Evolutionary conservation across 257 asterid genomes (phyloP), one percentile per base, ranked within the genome.

Genomic region (Henckelia pumila): DNA sequence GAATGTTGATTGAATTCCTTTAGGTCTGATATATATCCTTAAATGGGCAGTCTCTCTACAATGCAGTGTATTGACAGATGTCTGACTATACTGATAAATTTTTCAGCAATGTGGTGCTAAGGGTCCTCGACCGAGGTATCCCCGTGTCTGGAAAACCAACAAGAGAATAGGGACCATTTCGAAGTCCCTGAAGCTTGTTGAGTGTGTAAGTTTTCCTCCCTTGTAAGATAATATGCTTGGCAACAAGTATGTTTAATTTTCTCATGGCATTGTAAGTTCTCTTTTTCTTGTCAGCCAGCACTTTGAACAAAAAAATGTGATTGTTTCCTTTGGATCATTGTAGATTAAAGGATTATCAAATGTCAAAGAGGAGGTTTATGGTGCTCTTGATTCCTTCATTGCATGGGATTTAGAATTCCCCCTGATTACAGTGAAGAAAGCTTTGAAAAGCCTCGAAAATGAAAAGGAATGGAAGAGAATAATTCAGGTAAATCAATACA

Each of bases 331-430:
- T 73, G 63, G 29, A 2, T 59, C 60, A 24, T 69, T 69, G 71
- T 80, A 90, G 99, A 81, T 93, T 56, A 93, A 86, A 74, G 95
- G 81, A 50, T 79, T 88, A 67, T 90, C 99, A 22, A 93, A 93
- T 81, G 96, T 93, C 67, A 93, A 93, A 80, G 99, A 90, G 75
- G 97, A 90, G 83, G 89, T 93, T 55, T 90, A 93, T 24, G 97
- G 97, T 64, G 95, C 96, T 30, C 96, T 93, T 10, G 99, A 93
- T 83, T 81, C 97, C 63, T 93, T 90, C 78, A 77, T 93, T 79
- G 97, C 98, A n/a, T 90, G 97, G 99, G 99, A 93, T 25, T 67
- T 93, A 55, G 97, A 93, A 56, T 93, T 93, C 76, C 97, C 97
- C n/a, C 79, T 93, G 77, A 82, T 93, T 37, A 82, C 86, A 13